These are phyloP conservation scores for Oehlia diaphana DNA, from an alignment of 192 early-diverging fungal species.

Conservation along the genomic window DNA sequence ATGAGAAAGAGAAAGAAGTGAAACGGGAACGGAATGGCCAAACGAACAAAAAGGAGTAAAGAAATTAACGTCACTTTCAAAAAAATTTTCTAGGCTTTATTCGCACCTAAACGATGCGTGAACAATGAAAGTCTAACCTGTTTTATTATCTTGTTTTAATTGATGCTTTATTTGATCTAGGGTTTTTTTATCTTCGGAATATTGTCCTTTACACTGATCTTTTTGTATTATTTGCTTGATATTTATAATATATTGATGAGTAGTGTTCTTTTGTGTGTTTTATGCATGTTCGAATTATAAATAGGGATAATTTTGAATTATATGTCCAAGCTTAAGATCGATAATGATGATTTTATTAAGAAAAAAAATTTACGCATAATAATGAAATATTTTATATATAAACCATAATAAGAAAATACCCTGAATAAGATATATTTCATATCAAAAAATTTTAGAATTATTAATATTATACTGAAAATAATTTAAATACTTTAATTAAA, in stretches of 20 bases:
- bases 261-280: background rate
- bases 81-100: background rate
- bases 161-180: background rate
- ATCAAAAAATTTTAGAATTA: too few species aligned
- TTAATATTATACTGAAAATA: too few species aligned
- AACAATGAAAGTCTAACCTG: background rate
- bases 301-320: background rate
- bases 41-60: background rate
- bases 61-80: background rate
- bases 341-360: background rate
- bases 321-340: background rate
- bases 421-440: too few species aligned
- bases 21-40: background rate
- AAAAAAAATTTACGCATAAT: background rate
- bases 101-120: background rate
- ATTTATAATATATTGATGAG: background rate
- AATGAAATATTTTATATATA: too few species aligned
- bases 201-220: background rate
- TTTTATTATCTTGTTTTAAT: background rate
- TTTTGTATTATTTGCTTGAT: background rate
- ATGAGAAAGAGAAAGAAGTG: background rate
- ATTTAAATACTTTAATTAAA: too few species aligned
- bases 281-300: background rate
- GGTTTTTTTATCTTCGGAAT: background rate
- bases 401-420: too few species aligned